Evolutionary conservation across 306 rosid genomes (phyloP), one percentile per base, ranked within the genome.

Genomic region (Lathyrus tuberosus): DNA sequence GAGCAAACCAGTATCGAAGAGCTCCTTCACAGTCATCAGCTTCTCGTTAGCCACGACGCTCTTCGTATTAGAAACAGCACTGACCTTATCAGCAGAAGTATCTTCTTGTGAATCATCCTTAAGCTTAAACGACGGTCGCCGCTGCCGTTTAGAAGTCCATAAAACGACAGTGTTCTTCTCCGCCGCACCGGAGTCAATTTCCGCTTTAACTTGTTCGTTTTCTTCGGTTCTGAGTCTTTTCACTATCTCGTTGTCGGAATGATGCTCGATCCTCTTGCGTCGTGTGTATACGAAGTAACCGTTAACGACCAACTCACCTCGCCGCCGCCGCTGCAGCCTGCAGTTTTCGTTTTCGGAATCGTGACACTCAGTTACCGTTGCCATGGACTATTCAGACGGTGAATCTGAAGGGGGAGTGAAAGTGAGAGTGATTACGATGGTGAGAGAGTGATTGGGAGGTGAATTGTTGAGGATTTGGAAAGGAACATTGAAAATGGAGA

Each of bases 1-100:
- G 41, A 94, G 89, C 69, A 94, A 79, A 41, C 99, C 99, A 35
- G 97, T 94, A 11, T 91, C 92, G 53, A 94, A 91, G 11, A 94
- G 95, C 80, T 94, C 97, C 78, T 80, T 94, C 52, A 88, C 92
- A 1, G 95, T 88, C 75, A 85, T 65, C 8, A 89, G 96, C 76
- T 79, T 87, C 85, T 82, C 84, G 53, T 77, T 70, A 8, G 87
- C 68, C 20, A 81, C 81, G 57, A 82, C 70, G n/a, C 56, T 31
- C 24, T 47, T 18, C 14, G n/a, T 14, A 33, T 66, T 60, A 17
- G 84, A 35, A 20, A 56, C 17, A 8, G 37, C 26, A 20, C 11
- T 12, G 5, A 2, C 51, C 8, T 41, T 41, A 41, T 8, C 52
- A 41, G 46, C 60, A 30, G 41, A 38, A 26, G 41, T 1, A 10